Evolutionary conservation across 345 rosid genomes (phyloP), one percentile per base, ranked within the genome.

Genomic region (Nasturtium officinale): DNA sequence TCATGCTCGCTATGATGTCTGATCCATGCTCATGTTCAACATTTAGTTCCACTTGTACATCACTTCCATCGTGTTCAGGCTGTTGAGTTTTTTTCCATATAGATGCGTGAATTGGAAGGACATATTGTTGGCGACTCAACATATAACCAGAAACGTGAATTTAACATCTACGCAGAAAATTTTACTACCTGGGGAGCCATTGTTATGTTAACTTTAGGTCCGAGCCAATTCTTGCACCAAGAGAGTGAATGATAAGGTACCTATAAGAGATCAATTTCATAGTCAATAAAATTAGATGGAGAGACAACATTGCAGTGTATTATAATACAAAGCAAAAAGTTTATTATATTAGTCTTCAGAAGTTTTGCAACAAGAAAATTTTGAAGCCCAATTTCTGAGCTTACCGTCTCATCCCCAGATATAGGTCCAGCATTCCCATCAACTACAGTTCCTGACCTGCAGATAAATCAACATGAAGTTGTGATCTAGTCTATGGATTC

Each of bases 191-290:
- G 99, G 16, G 99, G 99, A 68, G 96, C 85, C 79, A 90, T 90
- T 57, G 96, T 95, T 82, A 91, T 80, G 79, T 95, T 95, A 45
- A 91, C 97, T 77, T 75, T 84, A 53, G 88, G 81, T 57, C 99
- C 99, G 28, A 95, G 93, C 99, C 97, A 95, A 79, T 81, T 86
- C 86, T 95, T 95, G 84, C 99, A 95, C 84, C 91, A 88, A 73
- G 99, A 88, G 67, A 95, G 89, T 78, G 99, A 95, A 83, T 90
- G 88, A 73, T 95, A 95, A 0, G 99, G 88, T 47, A 91, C 99
- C 99, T 91, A 85, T 33, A 68, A 67, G 55, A 53, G 21, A 63
- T 40, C 43, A 66, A 7, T 16, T 45, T 60, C 7, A 72, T n/a
- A 20, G 29, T 40, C 54, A 58, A 53, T 59, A 51, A 20, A 37